phyloP scores from a whole-genome alignment of 306 rosid species.

The Quercus alba region DNA sequence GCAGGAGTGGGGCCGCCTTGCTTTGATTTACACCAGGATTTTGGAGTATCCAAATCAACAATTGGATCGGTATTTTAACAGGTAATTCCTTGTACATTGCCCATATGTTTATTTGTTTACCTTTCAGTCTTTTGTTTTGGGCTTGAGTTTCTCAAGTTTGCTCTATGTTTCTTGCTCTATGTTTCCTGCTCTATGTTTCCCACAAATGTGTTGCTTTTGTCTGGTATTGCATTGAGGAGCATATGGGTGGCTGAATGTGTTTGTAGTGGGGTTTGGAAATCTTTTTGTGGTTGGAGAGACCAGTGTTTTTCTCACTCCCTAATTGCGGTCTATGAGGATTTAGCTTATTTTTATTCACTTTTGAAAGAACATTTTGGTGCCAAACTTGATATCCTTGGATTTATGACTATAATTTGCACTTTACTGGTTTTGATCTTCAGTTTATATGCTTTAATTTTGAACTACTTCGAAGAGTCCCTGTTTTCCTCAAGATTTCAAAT shows the following conservation, averaged over 20 bases:
- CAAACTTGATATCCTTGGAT: neutral
- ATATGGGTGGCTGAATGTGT: neutral
- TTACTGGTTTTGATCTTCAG: too few species aligned
- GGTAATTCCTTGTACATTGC: conserved; percentile 40
- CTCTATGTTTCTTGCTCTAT: neutral
- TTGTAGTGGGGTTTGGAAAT: neutral
- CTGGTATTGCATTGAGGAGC: neutral
- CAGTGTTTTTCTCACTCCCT: neutral
- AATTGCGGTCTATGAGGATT: neutral
- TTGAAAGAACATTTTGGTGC: neutral
- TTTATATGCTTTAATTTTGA: too few species aligned
- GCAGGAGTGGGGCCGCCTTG: conserved; percentile 95
- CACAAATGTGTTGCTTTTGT: neutral
- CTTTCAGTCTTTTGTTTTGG: neutral
- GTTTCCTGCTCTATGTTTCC: neutral
- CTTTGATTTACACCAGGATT: conserved; percentile 82
- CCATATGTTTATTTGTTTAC: neutral
- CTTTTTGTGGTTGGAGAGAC: neutral
- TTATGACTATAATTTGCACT: too few species aligned
- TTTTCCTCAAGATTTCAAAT: neutral
- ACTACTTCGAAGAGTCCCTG: neutral
- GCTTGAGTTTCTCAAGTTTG: neutral
- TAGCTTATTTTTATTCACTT: neutral
- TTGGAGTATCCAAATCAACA: conserved; percentile 95
- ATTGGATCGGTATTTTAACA: conserved; percentile 86